A percentile compares a stretch with the other conserved stretches of the same genome.
Conservation (phyloP, 1,284 basidiomycete genomes). For the Abortiporus biennis region DNA sequence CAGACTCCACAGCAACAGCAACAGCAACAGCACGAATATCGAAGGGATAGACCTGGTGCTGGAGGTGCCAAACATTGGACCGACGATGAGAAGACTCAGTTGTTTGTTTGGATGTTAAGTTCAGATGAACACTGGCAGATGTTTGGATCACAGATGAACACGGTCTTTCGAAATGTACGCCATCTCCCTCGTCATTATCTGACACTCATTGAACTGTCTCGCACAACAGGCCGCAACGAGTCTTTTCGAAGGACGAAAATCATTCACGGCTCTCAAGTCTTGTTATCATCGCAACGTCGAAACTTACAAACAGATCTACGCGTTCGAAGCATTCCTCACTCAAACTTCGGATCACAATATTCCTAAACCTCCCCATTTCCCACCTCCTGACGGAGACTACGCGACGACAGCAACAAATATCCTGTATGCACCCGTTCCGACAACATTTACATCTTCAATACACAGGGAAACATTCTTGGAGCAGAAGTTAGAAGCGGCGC, state of each 20-base stretch:
- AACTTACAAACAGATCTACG: constrained; percentile 71
- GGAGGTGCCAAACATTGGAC: constrained; percentile 73
- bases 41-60: too few species aligned
- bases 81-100: constrained; percentile 66
- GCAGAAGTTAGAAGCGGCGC: constrained; percentile 52
- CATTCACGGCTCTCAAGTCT: constrained; percentile 73
- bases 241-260: constrained; percentile 66
- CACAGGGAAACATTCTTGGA: constrained; percentile 63
- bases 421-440: constrained; percentile 25
- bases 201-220: too few species aligned
- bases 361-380: background rate
- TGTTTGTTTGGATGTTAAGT: constrained; percentile 72
- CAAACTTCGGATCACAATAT: background rate
- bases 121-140: constrained; percentile 71
- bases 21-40: too few species aligned
- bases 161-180: constrained; percentile 66
- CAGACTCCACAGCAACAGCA: too few species aligned
- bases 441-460: constrained; percentile 29
- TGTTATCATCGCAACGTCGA: constrained; percentile 79
- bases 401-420: constrained; percentile 4
- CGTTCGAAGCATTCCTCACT: constrained; percentile 52
- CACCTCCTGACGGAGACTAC: constrained; percentile 6
- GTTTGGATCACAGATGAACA: constrained; percentile 70
- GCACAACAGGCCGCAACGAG: constrained; percentile 52
- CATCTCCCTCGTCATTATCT: background rate